Evolutionary conservation across 805 yeast genomes (phyloP), one percentile per base, ranked within the genome.

Genomic region (Myxozyma nipponensis): DNA sequence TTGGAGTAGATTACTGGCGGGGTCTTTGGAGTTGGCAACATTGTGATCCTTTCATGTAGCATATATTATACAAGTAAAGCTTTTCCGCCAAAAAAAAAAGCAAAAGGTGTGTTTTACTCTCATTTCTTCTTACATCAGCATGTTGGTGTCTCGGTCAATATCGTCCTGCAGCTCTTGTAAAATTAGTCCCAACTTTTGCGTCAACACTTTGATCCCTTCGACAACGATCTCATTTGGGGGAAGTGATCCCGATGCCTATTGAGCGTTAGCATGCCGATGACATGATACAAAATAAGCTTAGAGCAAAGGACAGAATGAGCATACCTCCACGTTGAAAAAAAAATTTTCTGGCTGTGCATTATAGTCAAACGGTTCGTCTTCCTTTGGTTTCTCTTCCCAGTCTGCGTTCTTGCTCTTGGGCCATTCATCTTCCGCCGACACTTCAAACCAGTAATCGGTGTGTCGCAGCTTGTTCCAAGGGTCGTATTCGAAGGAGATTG

Each of bases 391-490:
- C 68, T 93, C 98, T 71, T 93, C 99, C 83, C 91, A 93, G 63
- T 87, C 95, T 60, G 95, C 81, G 69, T 93, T 91, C 58, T 79
- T 78, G 38, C 87, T 78, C 57, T 77, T 77, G 34, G 99, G 98
- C 99, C 99, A 93, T 73, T 93, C 99, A 41, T 75, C 78, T 36
- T 80, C 87, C 30, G 86, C 84, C 65, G 82, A 85, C 56, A 82
- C 91, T 70, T 93, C 98, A 67, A 84, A 87, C 99, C 99, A 93
- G 65, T 79, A 86, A 62, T 89, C 96, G 0, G 98, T 93, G 67
- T 93, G 98, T 66, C 86, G 84, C 63, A 93, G 76, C 70, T 91
- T 93, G 71, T 93, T 93, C 95, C 96, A 91, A n/a, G 99, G 98
- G 64, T 91, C 98, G 65, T 91, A 91, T 69, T 91, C 98, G 63